Evolutionary conservation across 306 rosid species (phyloP).

Genomic region (Dalbergia oliveri): DNA sequence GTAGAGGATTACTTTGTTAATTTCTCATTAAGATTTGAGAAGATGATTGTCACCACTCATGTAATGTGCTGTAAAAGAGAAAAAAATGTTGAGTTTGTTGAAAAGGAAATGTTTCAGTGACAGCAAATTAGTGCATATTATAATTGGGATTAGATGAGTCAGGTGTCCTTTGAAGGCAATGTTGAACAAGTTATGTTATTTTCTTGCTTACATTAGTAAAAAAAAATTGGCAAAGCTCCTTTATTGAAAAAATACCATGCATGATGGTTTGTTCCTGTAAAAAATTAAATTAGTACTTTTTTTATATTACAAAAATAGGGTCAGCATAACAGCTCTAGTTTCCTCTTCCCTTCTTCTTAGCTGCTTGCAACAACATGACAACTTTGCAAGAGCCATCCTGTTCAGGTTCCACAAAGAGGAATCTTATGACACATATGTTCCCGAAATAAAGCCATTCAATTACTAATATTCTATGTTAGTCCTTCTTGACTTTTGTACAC

Average conservation of each 20-base stretch:
- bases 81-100: conserved; percentile 1
- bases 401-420: conserved; percentile 50
- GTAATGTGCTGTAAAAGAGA: not conserved
- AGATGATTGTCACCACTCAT: conserved; percentile 2
- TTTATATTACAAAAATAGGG: not conserved
- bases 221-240: not conserved
- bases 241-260: not conserved
- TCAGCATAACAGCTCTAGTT: conserved; percentile 18
- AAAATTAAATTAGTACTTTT: not conserved
- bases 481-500: conserved; percentile 47
- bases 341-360: conserved; percentile 24
- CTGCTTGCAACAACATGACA: conserved; percentile 53
- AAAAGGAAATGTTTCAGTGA: conserved; percentile 4
- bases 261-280: not conserved
- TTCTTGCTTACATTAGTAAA: not conserved
- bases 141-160: conserved; percentile 19
- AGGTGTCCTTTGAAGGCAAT: conserved; percentile 31
- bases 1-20: not conserved
- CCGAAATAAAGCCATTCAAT: conserved; percentile 45
- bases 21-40: conserved; percentile 9
- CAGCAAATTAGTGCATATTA: conserved; percentile 13
- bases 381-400: conserved; percentile 45
- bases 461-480: conserved; percentile 25
- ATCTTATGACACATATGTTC: conserved; percentile 46
- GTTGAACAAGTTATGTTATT: conserved; percentile 24